Percentiles rank a stretch among this genome's conserved stretches.
Conservation (phyloP, 1,139 yeast genomes). For the Pichia sp. region DNA sequence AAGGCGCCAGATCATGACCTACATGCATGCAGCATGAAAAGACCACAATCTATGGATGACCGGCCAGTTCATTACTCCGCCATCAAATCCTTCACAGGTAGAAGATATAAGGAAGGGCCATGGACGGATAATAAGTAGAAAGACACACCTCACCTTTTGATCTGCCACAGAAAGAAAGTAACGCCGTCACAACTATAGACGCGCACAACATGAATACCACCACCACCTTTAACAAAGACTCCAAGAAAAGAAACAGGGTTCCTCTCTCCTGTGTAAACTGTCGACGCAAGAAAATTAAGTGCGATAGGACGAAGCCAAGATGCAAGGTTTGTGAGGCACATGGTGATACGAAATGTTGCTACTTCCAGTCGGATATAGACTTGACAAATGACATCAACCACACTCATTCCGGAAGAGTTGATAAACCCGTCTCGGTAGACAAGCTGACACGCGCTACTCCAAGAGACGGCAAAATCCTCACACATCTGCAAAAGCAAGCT, state of each 20-base stretch:
- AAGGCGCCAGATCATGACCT: too few relatives aligned
- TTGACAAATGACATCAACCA: too few relatives aligned
- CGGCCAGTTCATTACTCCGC: neutral
- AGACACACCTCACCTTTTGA: neutral
- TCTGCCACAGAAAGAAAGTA: too few relatives aligned
- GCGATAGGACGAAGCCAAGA: slow-evolving; percentile 8
- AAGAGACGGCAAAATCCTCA: too few relatives aligned
- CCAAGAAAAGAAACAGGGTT: slow-evolving; percentile 4
- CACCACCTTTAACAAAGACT: neutral
- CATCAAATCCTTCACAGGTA: neutral
- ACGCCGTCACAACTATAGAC: too few relatives aligned
- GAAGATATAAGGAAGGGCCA: neutral
- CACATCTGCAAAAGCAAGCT: too few relatives aligned
- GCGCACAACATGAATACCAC: neutral
- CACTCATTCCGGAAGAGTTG: too few relatives aligned
- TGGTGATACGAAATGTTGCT: slow-evolving; percentile 1
- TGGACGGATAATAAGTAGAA: neutral
- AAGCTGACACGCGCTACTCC: too few relatives aligned
- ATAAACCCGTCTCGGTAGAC: too few relatives aligned
- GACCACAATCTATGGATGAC: neutral
- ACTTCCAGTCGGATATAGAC: too few relatives aligned
- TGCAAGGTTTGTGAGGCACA: slow-evolving; percentile 11
- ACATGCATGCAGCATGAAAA: too few relatives aligned
- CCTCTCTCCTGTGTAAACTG: slow-evolving; percentile 8
- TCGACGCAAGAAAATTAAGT: slow-evolving; percentile 9